Evolutionary conservation across 169 alveolate species (phyloP), one percentile per base, ranked within the genome.

Genomic region (Besnoitia besnoiti): DNA sequence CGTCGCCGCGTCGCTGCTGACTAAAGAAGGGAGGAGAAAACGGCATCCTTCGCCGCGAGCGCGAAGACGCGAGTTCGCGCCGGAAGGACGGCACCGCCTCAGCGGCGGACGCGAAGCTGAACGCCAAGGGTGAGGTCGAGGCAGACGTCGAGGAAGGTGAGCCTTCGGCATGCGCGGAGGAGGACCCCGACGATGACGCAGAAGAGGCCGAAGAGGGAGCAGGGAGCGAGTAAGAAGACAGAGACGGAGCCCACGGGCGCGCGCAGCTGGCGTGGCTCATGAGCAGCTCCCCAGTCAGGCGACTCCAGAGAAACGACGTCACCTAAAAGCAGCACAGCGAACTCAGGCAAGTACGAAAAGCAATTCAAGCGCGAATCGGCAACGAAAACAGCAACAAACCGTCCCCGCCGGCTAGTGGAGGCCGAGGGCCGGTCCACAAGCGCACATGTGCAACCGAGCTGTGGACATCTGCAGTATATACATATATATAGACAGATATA

Each of bases 281-380:
- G 42, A 90, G 85, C 75, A 90, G 35, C 75, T 90, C 93, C 39
- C 90, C 90, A 16, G 90, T 90, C 47, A 90, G 42, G 2, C 46
- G 37, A 37, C 90, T 90, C 93, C 93, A 90, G 33, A 90, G 59
- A 51, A 90, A 40, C 37, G 91, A 82, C 24, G 93, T 90, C 40
- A 77, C 82, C 93, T 90, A 85, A 89, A 42, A 73, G 8, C 16
- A 7, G 47, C 30, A 40, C 12, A 47, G 73, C n/a, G 46, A 35
- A 30, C 55, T 44, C 49, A 67, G 24, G 7, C 16, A 35, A 88
- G 87, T 67, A 51, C 49, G 24, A 55, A 55, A 16, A 19, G 27
- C 67, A 3, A 0, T 19, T 5, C 7, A 16, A 55, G 55, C 55
- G 5, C 55, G 14, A 5, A 49, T 14, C 55, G 5, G 24, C 24